phyloP scores from a whole-genome alignment of 202 grass and related monocot genomes.

The Panicum virgatum region DNA sequence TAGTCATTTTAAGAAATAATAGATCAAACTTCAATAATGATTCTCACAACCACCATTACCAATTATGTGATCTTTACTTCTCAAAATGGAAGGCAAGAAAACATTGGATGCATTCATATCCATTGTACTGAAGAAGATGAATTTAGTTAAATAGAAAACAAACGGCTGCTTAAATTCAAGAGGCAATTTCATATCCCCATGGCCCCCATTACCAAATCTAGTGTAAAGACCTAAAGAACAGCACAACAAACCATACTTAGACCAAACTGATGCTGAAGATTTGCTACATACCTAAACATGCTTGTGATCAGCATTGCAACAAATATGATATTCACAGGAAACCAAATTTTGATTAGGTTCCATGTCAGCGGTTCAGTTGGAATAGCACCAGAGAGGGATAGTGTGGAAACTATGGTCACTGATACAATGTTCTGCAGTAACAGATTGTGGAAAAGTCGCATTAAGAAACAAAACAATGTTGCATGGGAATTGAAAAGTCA shows the following conservation, averaged over 20 bases:
- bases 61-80: background rate
- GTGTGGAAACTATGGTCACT: conserved; percentile 69
- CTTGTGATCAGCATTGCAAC: conserved; percentile 97
- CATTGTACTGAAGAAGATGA: background rate
- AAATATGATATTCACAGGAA: conserved; percentile 97
- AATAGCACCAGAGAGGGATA: conserved; percentile 65
- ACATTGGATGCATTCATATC: background rate
- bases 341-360: conserved; percentile 88
- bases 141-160: background rate
- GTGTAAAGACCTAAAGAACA: background rate
- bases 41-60: conserved; percentile 18
- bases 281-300: conserved; percentile 93
- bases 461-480: conserved; percentile 20
- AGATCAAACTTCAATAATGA: conserved; percentile 18
- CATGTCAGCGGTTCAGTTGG: conserved; percentile 85
- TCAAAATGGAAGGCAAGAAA: background rate
- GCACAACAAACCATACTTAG: background rate
- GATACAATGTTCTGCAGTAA: conserved; percentile 90
- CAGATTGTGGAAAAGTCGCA: conserved; percentile 32
- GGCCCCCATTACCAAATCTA: background rate
- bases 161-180: background rate
- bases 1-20: background rate
- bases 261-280: conserved; percentile 21
- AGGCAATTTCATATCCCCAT: background rate
- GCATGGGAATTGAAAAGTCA: conserved; percentile 31